These are phyloP conservation scores for Nemania sp. DNA, from an alignment of 2,329 filamentous ascomycete species.

Conservation along the genomic window DNA sequence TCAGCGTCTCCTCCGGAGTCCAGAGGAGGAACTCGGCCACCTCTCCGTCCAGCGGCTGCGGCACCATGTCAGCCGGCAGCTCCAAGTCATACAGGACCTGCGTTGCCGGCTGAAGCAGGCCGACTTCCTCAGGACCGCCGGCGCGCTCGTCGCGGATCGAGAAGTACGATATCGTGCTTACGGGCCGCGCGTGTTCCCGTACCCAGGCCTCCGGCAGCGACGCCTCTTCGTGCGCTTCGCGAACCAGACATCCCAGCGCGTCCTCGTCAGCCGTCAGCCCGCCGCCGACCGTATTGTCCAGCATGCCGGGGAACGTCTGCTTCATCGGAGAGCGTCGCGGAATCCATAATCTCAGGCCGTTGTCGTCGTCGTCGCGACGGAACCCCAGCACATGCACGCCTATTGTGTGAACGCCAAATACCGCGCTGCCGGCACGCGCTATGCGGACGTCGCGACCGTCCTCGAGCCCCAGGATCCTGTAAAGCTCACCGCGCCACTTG, in stretches of 20 bases:
- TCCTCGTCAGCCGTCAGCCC: not conserved
- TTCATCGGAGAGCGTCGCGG: slow-evolving; percentile 4
- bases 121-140: slow-evolving; percentile 2
- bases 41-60: slow-evolving; percentile 2
- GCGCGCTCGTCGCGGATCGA: slow-evolving; percentile 4
- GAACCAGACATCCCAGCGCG: not conserved
- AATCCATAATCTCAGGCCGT: slow-evolving; percentile 1
- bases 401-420: not conserved
- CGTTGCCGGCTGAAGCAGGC: slow-evolving; percentile 4
- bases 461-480: not conserved
- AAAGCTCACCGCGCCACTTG: slow-evolving; percentile 6
- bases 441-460: slow-evolving; percentile 6
- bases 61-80: not conserved
- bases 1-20: not conserved
- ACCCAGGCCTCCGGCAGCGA: not conserved
- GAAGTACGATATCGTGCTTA: slow-evolving; percentile 11
- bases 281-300: slow-evolving; percentile 11
- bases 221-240: slow-evolving; percentile 7
- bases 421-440: slow-evolving; percentile 1
- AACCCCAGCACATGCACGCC: slow-evolving; percentile 2
- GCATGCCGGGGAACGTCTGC: slow-evolving; percentile 5
- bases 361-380: not conserved
- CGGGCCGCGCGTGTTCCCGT: not conserved
- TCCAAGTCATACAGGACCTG: slow-evolving; percentile 8
- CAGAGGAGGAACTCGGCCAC: slow-evolving; percentile 8